Evolutionary conservation across 768 basidiomycete genomes (phyloP), one percentile per base, ranked within the genome.

Genomic region (Xerocomellus chrysenteron): DNA sequence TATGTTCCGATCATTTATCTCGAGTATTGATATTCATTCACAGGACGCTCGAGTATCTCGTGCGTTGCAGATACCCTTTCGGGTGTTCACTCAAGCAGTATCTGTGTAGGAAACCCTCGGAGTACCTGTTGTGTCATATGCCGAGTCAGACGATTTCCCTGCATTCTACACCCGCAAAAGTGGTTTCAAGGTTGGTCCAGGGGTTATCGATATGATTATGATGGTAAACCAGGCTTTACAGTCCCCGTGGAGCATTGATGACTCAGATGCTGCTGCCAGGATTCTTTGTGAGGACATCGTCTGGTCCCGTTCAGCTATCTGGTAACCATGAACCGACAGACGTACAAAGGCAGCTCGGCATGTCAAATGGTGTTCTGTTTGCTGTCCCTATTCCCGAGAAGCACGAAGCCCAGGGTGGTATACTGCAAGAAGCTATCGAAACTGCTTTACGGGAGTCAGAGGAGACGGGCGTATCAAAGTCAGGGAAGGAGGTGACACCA

Each of bases 401-500:
- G 55, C 86, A 87, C 63, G 84, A 93, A 64, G 75, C 74, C 5
- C 74, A 75, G n/a, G 94, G 94, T 8, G 75, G 78, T 50, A 62
- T 72, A 39, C 81, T 97, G 14, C 94, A 98, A 68, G 68, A 77
- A 42, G 85, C 86, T 0, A 89, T 98, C 9, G 87, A 95, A 55
- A 86, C 84, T 63, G 97, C 97, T 8, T 81, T 99, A 6, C 68
- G 70, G 14, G 96, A 99, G 73, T 88, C 91, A 5, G 87, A 91
- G 58, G 80, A 82, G 55, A 88, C 87, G 59, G 93, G 94, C 2
- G 76, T 96, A 45, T 88, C 82, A 65, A 84, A 78, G 63, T 76
- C 79, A 17, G 97, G 97, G 3, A 98, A 97, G 64, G 90, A 93
- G 57, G 94, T 83, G 7, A 99, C 97, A 2, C 97, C 97, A 8